Percentiles rank a stretch among this genome's conserved stretches.
These are phyloP conservation scores for Aspergillus alliaceus DNA, from an alignment of 2,329 filamentous ascomycete genomes.

Conservation along the genomic window DNA sequence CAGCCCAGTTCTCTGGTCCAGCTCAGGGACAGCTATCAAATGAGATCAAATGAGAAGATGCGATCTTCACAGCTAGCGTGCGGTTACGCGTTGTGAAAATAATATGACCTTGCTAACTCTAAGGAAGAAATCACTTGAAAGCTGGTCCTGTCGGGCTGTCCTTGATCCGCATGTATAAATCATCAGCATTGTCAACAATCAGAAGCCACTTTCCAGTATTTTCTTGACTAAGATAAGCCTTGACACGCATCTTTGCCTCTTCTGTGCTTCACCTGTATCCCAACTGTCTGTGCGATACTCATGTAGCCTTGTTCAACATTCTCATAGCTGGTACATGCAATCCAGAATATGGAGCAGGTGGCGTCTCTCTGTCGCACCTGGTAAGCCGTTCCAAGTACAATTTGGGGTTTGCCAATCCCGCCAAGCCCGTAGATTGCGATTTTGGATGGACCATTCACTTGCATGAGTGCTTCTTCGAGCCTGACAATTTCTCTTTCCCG, in stretches of 20 bases:
- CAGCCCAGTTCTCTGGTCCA: no score
- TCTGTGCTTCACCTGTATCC: neutral
- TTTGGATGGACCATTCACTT: neutral
- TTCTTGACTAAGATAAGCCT: slow-evolving; percentile 14
- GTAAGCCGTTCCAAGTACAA: slow-evolving; percentile 28
- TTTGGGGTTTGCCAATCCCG: slow-evolving; percentile 29
- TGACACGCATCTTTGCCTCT: slow-evolving; percentile 13
- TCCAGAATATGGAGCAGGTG: slow-evolving; percentile 28
- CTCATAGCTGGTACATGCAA: slow-evolving; percentile 23
- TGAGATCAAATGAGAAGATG: no score
- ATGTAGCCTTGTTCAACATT: slow-evolving; percentile 26
- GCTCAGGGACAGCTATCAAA: no score
- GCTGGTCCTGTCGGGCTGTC: neutral
- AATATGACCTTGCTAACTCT: slow-evolving; percentile 22
- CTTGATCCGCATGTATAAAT: slow-evolving; percentile 21
- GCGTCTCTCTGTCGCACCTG: slow-evolving; percentile 16
- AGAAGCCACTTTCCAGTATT: slow-evolving; percentile 24
- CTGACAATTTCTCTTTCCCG: slow-evolving; percentile 8
- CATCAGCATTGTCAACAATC: slow-evolving; percentile 33
- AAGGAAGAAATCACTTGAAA: slow-evolving; percentile 17
- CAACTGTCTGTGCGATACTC: slow-evolving; percentile 17
- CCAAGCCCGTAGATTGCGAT: slow-evolving; percentile 18
- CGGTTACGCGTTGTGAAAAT: slow-evolving; percentile 8
- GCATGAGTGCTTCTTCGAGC: slow-evolving; percentile 11
- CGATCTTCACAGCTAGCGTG: no score